Base-by-base conservation (phyloP, 768 basidiomycete species). In the Pleurotus cornucopiae region DNA sequence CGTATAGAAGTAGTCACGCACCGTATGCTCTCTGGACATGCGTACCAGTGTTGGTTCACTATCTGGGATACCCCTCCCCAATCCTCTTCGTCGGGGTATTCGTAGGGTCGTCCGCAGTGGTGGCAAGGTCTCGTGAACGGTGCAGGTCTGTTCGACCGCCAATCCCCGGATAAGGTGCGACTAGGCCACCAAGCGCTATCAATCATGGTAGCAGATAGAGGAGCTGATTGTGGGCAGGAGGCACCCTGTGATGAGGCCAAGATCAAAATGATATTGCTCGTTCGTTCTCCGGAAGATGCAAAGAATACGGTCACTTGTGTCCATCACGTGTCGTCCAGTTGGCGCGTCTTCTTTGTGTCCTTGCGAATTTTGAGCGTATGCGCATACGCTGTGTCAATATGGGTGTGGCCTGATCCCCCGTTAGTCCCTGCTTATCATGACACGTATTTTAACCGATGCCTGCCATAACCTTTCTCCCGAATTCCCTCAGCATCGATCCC, bases 21-120 rank as follows among this genome's bases (percentile, higher is more conserved):
- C 60, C 51, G 49, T 25, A 58, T 55, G 54, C 56, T 58, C 25
- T 56, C 55, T 40, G 60, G 60, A 41, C 60, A 61, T 34, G 38
- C 46, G 30, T 46, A 16, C 53, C 57, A 61, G 46, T 61, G 60
- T 7, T 47, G 46, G 38, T 48, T 54, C 16, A 58, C 54, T 30
- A 61, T 49, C 30, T 45, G 30, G 16, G 38, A 45, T 40, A 61
- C 57, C 6, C 26, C 23, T 12, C 46, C 44, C 60, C 60, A 61
- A 39, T 44, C 53, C 20, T 18, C 44, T 20, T 43, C 57, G 30
- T 46, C 52, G 5, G 18, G 52, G 54, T 61, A 61, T 40, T 40
- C 26, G 48, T 39, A 58, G 2, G 38, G 40, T 40, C 46, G 52
- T 16, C 47, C 55, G 40, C 58, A 59, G n/a, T 43, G 18, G 20